Evolutionary conservation across 1,284 basidiomycete species (phyloP), one percentile per base, ranked within the genome.

Genomic region (Erythrobasidium hasegawianum): DNA sequence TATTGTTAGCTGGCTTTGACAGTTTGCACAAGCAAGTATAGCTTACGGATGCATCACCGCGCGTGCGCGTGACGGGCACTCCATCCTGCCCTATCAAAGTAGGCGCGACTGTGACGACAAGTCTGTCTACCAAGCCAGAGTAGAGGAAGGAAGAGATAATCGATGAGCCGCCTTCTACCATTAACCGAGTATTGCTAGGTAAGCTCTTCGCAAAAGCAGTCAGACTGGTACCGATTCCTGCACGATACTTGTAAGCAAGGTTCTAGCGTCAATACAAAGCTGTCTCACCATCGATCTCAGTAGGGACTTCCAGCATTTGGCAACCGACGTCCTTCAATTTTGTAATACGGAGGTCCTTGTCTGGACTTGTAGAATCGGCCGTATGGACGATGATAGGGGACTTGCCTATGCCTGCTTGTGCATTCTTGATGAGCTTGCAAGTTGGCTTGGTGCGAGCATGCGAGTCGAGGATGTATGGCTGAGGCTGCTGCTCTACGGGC

Each of bases 81-180:
- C 91, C 92, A 13, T 81, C 81, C 2, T 80, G 77, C 0, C 92
- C 92, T 9, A 96, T 86, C 40, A 92, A 78, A 22, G 80, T 83
- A 0, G 93, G 93, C 3, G 92, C 87, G 27, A 90, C 83, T 1
- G 92, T 96, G 43, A 95, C 79, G 52, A 96, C 83, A 38, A 95
- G 77, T 24, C 81, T 81, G 75, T 95, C 87, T 2, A 93, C 81
- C 7, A 84, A 68, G 2, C 72, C 73, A 11, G 77, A 75, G 24
- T 79, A 78, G 0, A 96, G 79, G 77, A 95, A 91, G 1, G 88
- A 85, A 16, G 83, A 81, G 64, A 98, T 92, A 67, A 97, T 82
- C 3, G 80, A 79, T 2, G 90, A 88, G 16, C 95, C 95, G 58
- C 95, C 95, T 80, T 98, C 95, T 10, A 97, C 87, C 95, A 98